A percentile compares a stretch with the other conserved stretches of the same genome.
These are phyloP conservation scores for Sphagnum contortum DNA, from an alignment of 225 moss, liverwort and hornwort genomes.

Conservation along the genomic window DNA sequence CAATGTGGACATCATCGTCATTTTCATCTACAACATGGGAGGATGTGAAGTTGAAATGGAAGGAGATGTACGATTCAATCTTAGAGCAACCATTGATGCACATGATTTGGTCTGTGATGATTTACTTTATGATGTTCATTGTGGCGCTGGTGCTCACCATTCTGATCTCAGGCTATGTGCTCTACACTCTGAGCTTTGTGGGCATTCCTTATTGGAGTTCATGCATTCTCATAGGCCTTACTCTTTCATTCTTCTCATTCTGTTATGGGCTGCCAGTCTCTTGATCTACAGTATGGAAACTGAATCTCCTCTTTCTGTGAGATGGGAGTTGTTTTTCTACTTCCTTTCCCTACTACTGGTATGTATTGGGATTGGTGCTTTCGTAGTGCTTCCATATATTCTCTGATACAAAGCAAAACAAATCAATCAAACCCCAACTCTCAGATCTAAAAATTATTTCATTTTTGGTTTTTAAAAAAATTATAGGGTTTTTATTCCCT, in stretches of 20 bases:
- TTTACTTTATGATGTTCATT: conserved; percentile 30
- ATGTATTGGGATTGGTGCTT: conserved; percentile 53
- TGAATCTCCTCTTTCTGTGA: conserved; percentile 30
- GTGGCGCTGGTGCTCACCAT: conserved; percentile 37
- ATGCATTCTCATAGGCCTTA: conserved; percentile 51
- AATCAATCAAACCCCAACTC: too few relatives aligned
- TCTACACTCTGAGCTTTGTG: conserved; percentile 57
- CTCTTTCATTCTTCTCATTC: conserved; percentile 36
- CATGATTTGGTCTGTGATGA: conserved; percentile 18
- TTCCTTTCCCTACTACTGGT: conserved; percentile 39
- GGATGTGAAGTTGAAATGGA: too few relatives aligned
- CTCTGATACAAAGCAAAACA: too few relatives aligned
- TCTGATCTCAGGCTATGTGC: conserved; percentile 45
- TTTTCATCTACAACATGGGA: too few relatives aligned
- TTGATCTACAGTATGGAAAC: conserved; percentile 22
- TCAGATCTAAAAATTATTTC: too few relatives aligned
- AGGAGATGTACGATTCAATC: too few relatives aligned
- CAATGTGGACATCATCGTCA: too few relatives aligned
- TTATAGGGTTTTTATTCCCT: too few relatives aligned
- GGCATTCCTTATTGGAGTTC: conserved; percentile 52
- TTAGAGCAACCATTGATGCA: conserved; percentile 28
- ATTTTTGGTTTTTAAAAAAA: too few relatives aligned
- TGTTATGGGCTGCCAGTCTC: conserved; percentile 33
- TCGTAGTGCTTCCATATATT: conserved; percentile 25
- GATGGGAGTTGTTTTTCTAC: conserved; percentile 47